Conservation (phyloP, 2,329 filamentous ascomycete genomes). For the Xylariaceae sp. region DNA sequence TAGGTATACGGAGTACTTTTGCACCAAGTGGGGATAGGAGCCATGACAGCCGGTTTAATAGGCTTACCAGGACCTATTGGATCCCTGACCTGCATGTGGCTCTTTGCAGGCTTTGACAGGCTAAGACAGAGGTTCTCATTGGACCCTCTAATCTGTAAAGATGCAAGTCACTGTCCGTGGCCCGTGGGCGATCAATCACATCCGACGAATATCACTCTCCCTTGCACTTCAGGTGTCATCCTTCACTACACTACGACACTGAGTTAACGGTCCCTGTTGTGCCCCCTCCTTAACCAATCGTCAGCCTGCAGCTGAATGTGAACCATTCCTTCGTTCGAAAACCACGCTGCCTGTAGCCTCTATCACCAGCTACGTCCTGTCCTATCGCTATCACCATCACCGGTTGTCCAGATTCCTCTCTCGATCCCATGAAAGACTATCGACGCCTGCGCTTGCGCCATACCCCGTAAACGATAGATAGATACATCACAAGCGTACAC, state of each 20-base stretch:
- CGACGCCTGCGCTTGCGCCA: background rate
- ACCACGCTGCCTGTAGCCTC: background rate
- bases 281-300: background rate
- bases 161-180: constrained; percentile 17
- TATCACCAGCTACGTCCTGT: background rate
- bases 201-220: constrained; percentile 18
- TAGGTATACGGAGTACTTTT: too few relatives aligned
- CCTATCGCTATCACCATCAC: background rate
- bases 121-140: constrained; percentile 19
- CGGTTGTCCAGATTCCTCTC: background rate
- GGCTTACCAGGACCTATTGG: too few relatives aligned
- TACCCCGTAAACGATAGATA: background rate
- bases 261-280: constrained; percentile 2
- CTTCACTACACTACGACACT: constrained; percentile 3
- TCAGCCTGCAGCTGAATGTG: constrained; percentile 19
- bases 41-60: too few relatives aligned
- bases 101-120: constrained; percentile 4
- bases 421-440: too few relatives aligned
- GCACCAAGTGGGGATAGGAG: too few relatives aligned
- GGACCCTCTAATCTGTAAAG: constrained; percentile 8
- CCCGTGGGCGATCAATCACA: constrained; percentile 5
- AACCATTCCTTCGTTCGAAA: constrained; percentile 16
- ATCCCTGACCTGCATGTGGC: background rate
- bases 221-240: background rate
- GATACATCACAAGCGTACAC: background rate